Evolutionary conservation across 2,329 filamentous ascomycete species (phyloP), one percentile per base, ranked within the genome.

Genomic region (Exserohilum rostratum): DNA sequence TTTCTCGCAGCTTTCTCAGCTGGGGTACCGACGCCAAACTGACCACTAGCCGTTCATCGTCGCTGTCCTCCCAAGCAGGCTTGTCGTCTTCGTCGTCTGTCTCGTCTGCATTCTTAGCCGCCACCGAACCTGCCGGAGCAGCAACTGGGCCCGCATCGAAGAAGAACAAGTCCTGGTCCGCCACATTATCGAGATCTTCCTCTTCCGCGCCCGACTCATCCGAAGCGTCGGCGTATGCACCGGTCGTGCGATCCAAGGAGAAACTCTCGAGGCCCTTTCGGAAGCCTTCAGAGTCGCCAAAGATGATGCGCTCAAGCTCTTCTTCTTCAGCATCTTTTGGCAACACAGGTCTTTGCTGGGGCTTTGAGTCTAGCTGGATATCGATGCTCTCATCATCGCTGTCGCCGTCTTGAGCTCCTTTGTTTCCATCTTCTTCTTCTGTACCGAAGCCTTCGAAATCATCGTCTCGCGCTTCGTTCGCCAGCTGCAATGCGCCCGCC

Each of bases 51-150:
- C 90, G 85, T 70, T 98, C 95, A 70, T 99, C 95, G 67, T 99
- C 95, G 75, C 93, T 98, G 73, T 99, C 95, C 64, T 93, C 87
- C 95, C 95, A 99, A 1, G 87, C 90, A 2, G 88, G 82, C 17
- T 80, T 79, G 33, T 73, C 73, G 4, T 67, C 65, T 20, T 75
- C 63, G 15, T 74, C 72, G 17, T 76, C 76, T 30, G 73, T 75
- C 29, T 76, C 77, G 1, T 53, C 64, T 18, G 75, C 70, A 18
- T 79, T 75, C 2, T 77, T 76, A 10, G 72, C 71, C 31, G 76
- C 75, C 4, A 73, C 70, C 17, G 75, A 72, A 40, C 75, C 72
- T 51, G 76, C 71, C 43, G 72, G 71, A 61, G 77, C 72, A 58
- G 80, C 65, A 42, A 74, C 67, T 20, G 82, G 79, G 35, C 85